Percentiles rank a stretch among this genome's conserved stretches.
Conservation (phyloP, 2,329 filamentous ascomycete genomes). For the Xenoacremonium recifei region DNA sequence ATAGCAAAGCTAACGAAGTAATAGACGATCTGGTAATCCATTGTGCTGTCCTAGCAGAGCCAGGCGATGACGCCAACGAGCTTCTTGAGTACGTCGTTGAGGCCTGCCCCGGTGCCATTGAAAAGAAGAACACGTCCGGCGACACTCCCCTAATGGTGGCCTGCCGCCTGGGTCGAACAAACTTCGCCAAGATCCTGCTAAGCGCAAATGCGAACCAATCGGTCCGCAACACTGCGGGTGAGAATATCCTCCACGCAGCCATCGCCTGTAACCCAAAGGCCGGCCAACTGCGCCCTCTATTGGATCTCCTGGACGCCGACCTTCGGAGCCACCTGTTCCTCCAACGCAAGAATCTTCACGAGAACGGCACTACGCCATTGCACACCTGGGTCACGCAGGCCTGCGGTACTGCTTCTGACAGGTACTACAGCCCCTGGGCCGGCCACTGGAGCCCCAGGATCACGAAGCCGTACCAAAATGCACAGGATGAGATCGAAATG, state of each 20-base stretch:
- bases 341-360: conserved; percentile 52
- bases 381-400: conserved; percentile 52
- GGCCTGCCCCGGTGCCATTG: conserved; percentile 58
- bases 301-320: conserved; percentile 57
- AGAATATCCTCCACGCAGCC: conserved; percentile 69
- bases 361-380: conserved; percentile 61
- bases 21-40: conserved; percentile 65
- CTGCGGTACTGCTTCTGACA: conserved; percentile 16
- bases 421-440: conserved; percentile 5
- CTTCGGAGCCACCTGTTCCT: conserved; percentile 57
- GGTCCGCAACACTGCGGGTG: conserved; percentile 55
- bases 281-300: conserved; percentile 42
- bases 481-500: conserved; percentile 37
- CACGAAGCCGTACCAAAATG: conserved; percentile 20
- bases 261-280: conserved; percentile 31
- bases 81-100: conserved; percentile 67
- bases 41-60: conserved; percentile 54
- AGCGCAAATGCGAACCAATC: conserved; percentile 69
- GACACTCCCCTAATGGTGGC: conserved; percentile 70
- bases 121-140: conserved; percentile 57
- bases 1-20: conserved; percentile 8
- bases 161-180: conserved; percentile 52
- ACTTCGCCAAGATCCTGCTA: conserved; percentile 61
- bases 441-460: too few relatives aligned
- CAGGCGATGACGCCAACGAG: conserved; percentile 40